A percentile compares a stretch with the other conserved stretches of the same genome.
Conservation (phyloP, 768 basidiomycete species). For the Kwoniella heveanensis region DNA sequence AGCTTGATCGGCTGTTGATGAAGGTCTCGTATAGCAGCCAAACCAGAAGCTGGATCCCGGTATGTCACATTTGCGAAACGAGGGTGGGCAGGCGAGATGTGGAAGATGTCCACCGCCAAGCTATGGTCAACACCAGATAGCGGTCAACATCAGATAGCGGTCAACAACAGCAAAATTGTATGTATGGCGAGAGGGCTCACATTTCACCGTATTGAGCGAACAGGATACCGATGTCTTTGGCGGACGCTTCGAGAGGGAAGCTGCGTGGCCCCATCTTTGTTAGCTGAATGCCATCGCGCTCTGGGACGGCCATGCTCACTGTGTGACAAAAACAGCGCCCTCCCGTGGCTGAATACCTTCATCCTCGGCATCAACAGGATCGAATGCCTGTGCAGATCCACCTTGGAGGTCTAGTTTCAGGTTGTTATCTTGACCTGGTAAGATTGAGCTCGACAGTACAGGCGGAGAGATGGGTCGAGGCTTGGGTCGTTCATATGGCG, state of each 20-base stretch:
- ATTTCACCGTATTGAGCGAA: conserved; percentile 54
- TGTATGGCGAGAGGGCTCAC: conserved; percentile 29
- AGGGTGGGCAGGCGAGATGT: conserved; percentile 46
- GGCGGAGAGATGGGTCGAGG: conserved; percentile 21
- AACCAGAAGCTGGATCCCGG: conserved; percentile 30
- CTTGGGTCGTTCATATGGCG: conserved; percentile 33
- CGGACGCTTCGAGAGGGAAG: conserved; percentile 47
- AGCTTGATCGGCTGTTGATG: conserved; percentile 47
- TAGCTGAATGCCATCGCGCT: background rate
- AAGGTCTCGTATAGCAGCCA: conserved; percentile 41
- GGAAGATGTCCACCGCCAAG: conserved; percentile 53
- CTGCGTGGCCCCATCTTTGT: conserved; percentile 21
- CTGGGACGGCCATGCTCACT: conserved; percentile 30
- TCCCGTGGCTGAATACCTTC: conserved; percentile 35
- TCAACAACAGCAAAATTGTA: background rate
- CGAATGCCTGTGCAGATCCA: conserved; percentile 5
- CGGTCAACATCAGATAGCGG: too few relatives aligned
- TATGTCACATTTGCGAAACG: conserved; percentile 53
- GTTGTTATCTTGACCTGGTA: background rate
- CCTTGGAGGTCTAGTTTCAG: conserved; percentile 21
- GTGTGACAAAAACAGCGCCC: conserved; percentile 49
- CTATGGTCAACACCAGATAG: too few relatives aligned
- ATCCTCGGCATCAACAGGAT: conserved; percentile 23
- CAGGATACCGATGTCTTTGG: conserved; percentile 52
- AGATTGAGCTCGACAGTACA: conserved; percentile 2